A percentile compares a stretch with the other conserved stretches of the same genome.
Evolutionary conservation across 768 basidiomycete species (phyloP).

Genomic region (Paxillus rubicundulus): DNA sequence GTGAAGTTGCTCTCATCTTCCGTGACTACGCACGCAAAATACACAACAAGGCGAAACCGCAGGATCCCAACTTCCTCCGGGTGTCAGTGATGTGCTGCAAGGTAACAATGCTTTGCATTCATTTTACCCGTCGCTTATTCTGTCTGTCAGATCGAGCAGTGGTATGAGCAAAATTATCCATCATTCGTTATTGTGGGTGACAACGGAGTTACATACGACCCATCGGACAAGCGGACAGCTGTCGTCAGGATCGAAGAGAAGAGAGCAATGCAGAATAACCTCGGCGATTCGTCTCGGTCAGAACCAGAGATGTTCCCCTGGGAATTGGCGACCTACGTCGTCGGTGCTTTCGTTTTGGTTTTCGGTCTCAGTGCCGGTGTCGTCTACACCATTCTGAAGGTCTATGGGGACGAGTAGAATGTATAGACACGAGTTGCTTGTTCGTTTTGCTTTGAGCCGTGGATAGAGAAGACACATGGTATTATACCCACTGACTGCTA

Average conservation of each 20-base stretch:
- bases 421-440: too few species aligned
- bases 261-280: conserved; percentile 34
- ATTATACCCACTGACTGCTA: neutral
- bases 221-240: conserved; percentile 54
- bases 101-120: conserved; percentile 40
- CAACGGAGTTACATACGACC: conserved; percentile 38
- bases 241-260: conserved; percentile 47
- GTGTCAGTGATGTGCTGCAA: conserved; percentile 83
- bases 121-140: conserved; percentile 8
- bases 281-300: conserved; percentile 9
- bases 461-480: neutral
- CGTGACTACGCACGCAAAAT: conserved; percentile 77
- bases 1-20: conserved; percentile 71
- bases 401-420: conserved; percentile 18
- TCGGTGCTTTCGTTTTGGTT: conserved; percentile 26
- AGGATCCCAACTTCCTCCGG: conserved; percentile 85
- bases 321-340: conserved; percentile 33
- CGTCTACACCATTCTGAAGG: conserved; percentile 23
- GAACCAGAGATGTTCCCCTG: conserved; percentile 18
- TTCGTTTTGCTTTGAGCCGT: neutral
- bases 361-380: conserved; percentile 20
- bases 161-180: conserved; percentile 92
- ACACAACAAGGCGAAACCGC: conserved; percentile 72
- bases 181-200: conserved; percentile 61
- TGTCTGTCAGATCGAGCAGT: conserved; percentile 75